phyloP scores from a whole-genome alignment of 2,329 filamentous ascomycete species.

The Scedosporium apiospermum region DNA sequence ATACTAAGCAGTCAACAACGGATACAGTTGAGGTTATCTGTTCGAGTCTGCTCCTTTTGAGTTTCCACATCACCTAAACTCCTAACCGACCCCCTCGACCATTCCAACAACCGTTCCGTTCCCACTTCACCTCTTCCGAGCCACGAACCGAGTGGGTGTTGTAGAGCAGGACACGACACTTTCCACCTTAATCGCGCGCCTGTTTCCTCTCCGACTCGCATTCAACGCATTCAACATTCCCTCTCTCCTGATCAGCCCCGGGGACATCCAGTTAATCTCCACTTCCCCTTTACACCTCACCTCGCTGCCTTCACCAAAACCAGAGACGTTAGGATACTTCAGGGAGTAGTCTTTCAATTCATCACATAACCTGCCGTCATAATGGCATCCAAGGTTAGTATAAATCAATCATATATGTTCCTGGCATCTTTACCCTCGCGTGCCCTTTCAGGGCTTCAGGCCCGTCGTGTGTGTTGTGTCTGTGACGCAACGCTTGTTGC shows the following conservation, averaged over 20 bases:
- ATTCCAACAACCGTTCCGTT: not conserved
- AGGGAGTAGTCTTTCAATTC: not conserved
- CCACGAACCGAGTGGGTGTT: not conserved
- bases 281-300: not conserved
- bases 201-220: not conserved
- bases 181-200: not conserved
- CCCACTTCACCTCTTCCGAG: not conserved
- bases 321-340: not conserved
- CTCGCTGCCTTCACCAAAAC: not conserved
- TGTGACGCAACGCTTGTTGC: not conserved
- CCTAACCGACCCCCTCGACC: not conserved
- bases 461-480: not conserved
- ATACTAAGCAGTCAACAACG: not conserved
- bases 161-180: not conserved
- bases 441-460: not conserved
- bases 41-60: not conserved
- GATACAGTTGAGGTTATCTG: not conserved
- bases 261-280: not conserved
- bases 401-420: no score
- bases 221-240: not conserved
- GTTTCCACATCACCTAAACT: not conserved
- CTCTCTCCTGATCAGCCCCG: not conserved
- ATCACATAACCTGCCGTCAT: not conserved
- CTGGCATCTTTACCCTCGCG: no score
- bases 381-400: constrained; percentile 6